Base-by-base conservation (phyloP, 2,329 filamentous ascomycete genomes). In the Fusarium odoratissimum region DNA sequence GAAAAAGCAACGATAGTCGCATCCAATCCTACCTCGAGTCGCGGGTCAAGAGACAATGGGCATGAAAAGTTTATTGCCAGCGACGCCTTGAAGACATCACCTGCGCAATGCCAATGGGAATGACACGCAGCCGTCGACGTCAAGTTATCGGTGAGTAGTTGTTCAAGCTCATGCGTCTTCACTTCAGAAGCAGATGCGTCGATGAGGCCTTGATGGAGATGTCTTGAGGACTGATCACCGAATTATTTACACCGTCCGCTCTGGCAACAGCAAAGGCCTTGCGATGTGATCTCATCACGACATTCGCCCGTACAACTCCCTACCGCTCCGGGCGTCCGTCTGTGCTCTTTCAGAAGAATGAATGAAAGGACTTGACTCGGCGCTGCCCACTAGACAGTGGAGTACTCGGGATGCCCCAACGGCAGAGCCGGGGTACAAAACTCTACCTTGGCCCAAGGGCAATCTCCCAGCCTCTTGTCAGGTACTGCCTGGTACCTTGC, bases 391-490 rank as follows among this genome's bases (percentile, higher is more conserved):
- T 76, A 71, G 73, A 64, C 41, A 48, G 75, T 77, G 76, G 76
- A 70, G 73, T 65, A 30, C 40, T 37, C 16, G 49, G 49, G 42
- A 49, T 65, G 56, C 60, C 63, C 51, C 73, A 73, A 64, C 61
- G 64, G 66, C 69, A 60, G 67, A 57, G 64, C 75, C 64, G 66
- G 69, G 69, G 60, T 70, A 73, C 66, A 73, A 69, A 69, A 59
- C 52, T 60, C 48, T 78, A 78, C 76, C 63, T 74, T 49, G 60
- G 42, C 46, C 58, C 57, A 41, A 17, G 54, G 35, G 67, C 75
- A 77, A 78, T 77, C 62, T 76, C 76, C 67, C 71, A 75, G 75
- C 68, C 64, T 77, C 69, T 61, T 19, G 9, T n/a, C 44, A 73
- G 49, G 73, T 77, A 77, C 68, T 41, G 54, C 41, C 42, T 40